A percentile compares a stretch with the other conserved stretches of the same genome.
Evolutionary conservation across 345 rosid genomes (phyloP).

Genomic region (Citrus hindsii): DNA sequence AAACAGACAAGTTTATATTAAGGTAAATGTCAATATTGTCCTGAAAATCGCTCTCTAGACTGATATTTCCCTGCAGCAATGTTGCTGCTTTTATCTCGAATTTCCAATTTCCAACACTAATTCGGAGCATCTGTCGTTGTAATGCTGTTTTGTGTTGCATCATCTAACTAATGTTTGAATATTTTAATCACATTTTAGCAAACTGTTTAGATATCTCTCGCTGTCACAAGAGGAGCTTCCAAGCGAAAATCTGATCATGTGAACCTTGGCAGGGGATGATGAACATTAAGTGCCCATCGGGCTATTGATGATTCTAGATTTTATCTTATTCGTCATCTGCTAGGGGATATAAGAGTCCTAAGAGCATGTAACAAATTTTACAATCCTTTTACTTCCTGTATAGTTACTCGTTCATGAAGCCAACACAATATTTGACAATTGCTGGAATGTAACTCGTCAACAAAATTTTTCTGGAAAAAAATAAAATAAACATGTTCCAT

Average conservation of each 20-base stretch:
- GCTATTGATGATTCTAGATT: neutral
- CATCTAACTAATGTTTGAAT: neutral
- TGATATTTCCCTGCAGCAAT: constrained; percentile 41
- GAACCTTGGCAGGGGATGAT: constrained; percentile 76
- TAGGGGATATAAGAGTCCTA: neutral
- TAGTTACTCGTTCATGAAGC: neutral
- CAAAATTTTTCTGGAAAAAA: neutral
- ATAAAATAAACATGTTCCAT: too few species aligned
- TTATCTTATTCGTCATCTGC: neutral
- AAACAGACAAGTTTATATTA: constrained; percentile 66
- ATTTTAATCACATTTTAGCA: constrained; percentile 33
- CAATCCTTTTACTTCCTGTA: neutral
- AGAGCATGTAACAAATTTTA: neutral
- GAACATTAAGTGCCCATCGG: neutral
- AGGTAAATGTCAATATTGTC: constrained; percentile 34
- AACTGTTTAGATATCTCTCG: constrained; percentile 60
- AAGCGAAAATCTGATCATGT: constrained; percentile 62
- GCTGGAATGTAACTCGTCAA: neutral
- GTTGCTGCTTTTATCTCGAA: constrained; percentile 74
- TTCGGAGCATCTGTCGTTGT: neutral
- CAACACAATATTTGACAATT: neutral
- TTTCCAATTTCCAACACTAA: neutral
- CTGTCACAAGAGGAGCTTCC: constrained; percentile 73
- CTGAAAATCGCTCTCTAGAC: too few species aligned
- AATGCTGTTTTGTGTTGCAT: neutral